Evolutionary conservation across 805 yeast species (phyloP).

Genomic region (Yamadazyma philogaea): DNA sequence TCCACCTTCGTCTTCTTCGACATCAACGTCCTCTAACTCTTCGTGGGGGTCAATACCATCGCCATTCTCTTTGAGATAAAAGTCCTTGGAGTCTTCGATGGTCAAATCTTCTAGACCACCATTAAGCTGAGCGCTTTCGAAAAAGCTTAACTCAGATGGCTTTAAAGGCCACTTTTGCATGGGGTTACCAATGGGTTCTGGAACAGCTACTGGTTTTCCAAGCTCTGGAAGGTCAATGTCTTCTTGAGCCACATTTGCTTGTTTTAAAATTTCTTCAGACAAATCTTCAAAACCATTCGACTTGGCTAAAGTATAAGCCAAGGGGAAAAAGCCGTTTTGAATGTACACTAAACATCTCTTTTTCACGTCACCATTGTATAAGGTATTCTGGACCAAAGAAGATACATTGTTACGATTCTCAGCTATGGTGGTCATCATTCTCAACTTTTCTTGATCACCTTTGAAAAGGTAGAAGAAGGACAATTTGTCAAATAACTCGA

Average conservation of each 20-base stretch:
- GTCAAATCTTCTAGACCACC: constrained; percentile 71
- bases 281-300: constrained; percentile 74
- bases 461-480: constrained; percentile 83
- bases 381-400: constrained; percentile 77
- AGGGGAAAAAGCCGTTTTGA: constrained; percentile 76
- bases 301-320: constrained; percentile 92
- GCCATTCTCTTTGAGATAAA: constrained; percentile 16
- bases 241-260: constrained; percentile 60
- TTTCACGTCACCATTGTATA: constrained; percentile 71
- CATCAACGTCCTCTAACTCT: constrained; percentile 45
- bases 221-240: constrained; percentile 64
- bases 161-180: constrained; percentile 78
- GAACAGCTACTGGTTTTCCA: constrained; percentile 41
- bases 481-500: constrained; percentile 80
- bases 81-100: constrained; percentile 36
- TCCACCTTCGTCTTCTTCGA: constrained; percentile 62
- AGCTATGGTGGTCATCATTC: constrained; percentile 86
- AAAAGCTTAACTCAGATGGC: constrained; percentile 68
- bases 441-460: constrained; percentile 73
- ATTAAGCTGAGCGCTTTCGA: constrained; percentile 67
- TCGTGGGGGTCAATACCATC: constrained; percentile 28
- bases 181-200: constrained; percentile 47
- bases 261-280: constrained; percentile 68
- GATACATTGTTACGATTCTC: constrained; percentile 80
- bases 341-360: constrained; percentile 72